phyloP scores from a whole-genome alignment of 768 basidiomycete genomes.

The Mycena belliarum region DNA sequence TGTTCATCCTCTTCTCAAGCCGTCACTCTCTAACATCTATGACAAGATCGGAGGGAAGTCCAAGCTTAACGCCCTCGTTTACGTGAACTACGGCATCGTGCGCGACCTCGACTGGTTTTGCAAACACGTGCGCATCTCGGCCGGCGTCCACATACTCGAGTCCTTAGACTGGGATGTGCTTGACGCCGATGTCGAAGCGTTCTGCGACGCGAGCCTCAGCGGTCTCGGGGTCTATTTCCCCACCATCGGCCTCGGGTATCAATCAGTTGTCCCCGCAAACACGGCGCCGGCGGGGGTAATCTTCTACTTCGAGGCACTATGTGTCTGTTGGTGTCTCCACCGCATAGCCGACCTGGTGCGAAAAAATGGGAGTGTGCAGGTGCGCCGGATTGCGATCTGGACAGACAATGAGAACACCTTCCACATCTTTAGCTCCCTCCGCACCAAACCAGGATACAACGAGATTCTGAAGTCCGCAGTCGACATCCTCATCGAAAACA shows the following conservation, averaged over 20 bases:
- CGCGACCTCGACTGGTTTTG: neutral
- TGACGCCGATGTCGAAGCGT: neutral
- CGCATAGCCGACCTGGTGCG: neutral
- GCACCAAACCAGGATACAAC: slow-evolving; percentile 26
- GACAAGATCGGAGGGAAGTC: slow-evolving; percentile 29
- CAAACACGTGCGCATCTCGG: neutral
- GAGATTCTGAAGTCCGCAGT: slow-evolving; percentile 25
- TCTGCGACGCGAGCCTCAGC: neutral
- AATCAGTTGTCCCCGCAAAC: neutral
- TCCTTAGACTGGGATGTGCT: neutral
- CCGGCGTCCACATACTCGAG: neutral
- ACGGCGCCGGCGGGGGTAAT: neutral
- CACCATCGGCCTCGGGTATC: neutral
- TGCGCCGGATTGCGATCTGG: slow-evolving; percentile 23
- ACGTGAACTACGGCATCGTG: neutral
- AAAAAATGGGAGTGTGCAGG: no score
- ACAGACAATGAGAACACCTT: slow-evolving; percentile 33
- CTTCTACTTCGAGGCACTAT: neutral
- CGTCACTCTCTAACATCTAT: slow-evolving; percentile 29
- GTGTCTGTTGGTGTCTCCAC: neutral
- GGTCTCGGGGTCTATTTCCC: neutral
- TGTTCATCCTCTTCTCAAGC: slow-evolving; percentile 30
- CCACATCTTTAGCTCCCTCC: slow-evolving; percentile 29
- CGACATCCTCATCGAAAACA: slow-evolving; percentile 17
- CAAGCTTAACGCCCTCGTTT: neutral